Evolutionary conservation across 371 early-diverging fungal genomes (phyloP), one percentile per base, ranked within the genome.

Genomic region (Actinomortierella wolfii): DNA sequence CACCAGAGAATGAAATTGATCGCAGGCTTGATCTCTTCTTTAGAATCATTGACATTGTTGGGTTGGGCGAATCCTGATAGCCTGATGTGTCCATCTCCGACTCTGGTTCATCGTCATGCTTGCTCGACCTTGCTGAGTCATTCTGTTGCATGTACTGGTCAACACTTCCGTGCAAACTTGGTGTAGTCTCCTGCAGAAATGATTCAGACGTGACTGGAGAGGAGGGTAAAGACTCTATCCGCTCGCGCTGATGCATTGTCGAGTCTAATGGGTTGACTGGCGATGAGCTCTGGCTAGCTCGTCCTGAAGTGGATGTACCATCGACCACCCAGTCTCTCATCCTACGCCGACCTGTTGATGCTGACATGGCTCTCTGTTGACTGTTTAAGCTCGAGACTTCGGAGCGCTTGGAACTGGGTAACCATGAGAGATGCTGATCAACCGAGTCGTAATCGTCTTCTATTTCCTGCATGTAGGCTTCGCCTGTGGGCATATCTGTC

Each of bases 281-380:
- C 11, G 34, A 34, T 11, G 34, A 34, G 34, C 11, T 34, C 34
- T 34, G 34, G 34, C 34, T 34, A 11, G 34, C 34, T 34, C 62
- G 59, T 1, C 56, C 53, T 14, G 51, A 51, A 9, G 59, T 44
- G 2, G 71, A 61, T 2, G 42, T 20, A 40, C 53, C 63, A 17
- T 73, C 73, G n/a, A 62, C 73, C 45, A 73, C 51, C 73, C 73
- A 73, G 17, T 73, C 73, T 11, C 67, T 61, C 17, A 73, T 51
- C 15, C 66, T 59, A 48, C 56, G 61, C 41, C 67, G 55, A 20
- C 52, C 41, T 34, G 34, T 34, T 11, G 34, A 34, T 11, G 34
- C 11, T 34, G 34, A 34, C 34, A 34, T 34, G 34, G 34, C 34
- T 34, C 34, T 34, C 34, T 34, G 34, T 11, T 34, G 34, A 34